Evolutionary conservation across 2,329 filamentous ascomycete species (phyloP), one percentile per base, ranked within the genome.

Genomic region (Colletotrichum lini): DNA sequence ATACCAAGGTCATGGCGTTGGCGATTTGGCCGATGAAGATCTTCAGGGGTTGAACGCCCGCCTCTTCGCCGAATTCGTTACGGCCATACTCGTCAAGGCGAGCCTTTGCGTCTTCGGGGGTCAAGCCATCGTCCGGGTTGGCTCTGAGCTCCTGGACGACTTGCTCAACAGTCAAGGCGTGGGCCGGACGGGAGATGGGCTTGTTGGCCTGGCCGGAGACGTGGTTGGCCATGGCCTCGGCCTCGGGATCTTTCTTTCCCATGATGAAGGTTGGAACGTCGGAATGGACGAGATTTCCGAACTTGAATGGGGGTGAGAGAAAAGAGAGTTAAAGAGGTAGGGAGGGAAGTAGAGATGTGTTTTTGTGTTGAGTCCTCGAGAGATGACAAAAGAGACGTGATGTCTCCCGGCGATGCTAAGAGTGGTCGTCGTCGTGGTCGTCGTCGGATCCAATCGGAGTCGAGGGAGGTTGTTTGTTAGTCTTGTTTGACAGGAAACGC

Each of bases 1-100:
- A 77, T 76, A 91, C 91, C 79, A 93, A 79, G 74, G 89, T 92
- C 88, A 93, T 89, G 16, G 91, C 91, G 79, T 93, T 93, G 70
- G 90, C 90, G 64, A 93, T 83, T 77, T 93, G 91, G 42, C 87
- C 84, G 59, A 92, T 82, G 26, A 93, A 81, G 72, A 93, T 93
- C 77, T 91, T 91, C 66, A 87, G 74, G 38, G 89, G 86, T 66
- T 88, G 88, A 26, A 93, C 90, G 10, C 88, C 88, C 64, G 86
- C 83, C 8, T 83, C 86, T 57, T 90, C 88, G 62, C 90, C 89
- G 13, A 93, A 85, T 70, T 92, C 87, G 74, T 93, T 93, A 18
- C 82, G 80, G 4, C 91, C 91, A 80, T 88, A 87, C 57, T 88
- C 80, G 35, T 87, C 84, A 2, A 91, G 81, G 26, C 90, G 86